A percentile compares a stretch with the other conserved stretches of the same genome.
Conservation (phyloP, 495 filamentous ascomycete species). For the Hyaloscypha finlandica region DNA sequence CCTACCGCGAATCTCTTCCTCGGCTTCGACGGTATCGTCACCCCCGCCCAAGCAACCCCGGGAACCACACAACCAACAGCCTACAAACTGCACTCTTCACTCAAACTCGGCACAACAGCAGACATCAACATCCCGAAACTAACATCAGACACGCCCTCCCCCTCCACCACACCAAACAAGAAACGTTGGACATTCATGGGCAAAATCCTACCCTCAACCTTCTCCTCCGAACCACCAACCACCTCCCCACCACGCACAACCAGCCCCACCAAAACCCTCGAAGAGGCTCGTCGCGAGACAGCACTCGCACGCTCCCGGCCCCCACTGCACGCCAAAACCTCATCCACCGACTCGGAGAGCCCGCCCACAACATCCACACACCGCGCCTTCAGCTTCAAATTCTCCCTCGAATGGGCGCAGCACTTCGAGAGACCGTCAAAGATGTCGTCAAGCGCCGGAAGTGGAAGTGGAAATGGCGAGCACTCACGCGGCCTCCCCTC, state of each 20-base stretch:
- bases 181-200: conserved; percentile 71
- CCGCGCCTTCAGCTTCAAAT: conserved; percentile 71
- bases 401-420: conserved; percentile 68
- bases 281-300: conserved; percentile 32
- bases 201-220: conserved; percentile 61
- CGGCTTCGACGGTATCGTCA: conserved; percentile 63
- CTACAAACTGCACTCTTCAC: conserved; percentile 41
- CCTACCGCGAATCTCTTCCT: conserved; percentile 53
- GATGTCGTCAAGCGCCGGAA: conserved; percentile 34
- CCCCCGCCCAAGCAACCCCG: conserved; percentile 9
- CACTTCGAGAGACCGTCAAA: conserved; percentile 44
- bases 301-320: conserved; percentile 32
- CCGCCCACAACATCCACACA: conserved; percentile 38
- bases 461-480: too few species aligned
- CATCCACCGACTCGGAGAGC: conserved; percentile 33
- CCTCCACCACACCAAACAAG: conserved; percentile 43
- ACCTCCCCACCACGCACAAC: conserved; percentile 43
- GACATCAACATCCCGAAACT: conserved; percentile 20
- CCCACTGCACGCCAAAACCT: conserved; percentile 31
- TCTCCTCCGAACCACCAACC: conserved; percentile 27
- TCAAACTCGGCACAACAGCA: conserved; percentile 24
- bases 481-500: neutral
- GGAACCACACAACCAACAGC: conserved; percentile 40
- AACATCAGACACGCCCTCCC: conserved; percentile 11
- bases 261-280: conserved; percentile 33